Conservation (phyloP, 2,329 filamentous ascomycete genomes). For the Mariannaea elegans region DNA sequence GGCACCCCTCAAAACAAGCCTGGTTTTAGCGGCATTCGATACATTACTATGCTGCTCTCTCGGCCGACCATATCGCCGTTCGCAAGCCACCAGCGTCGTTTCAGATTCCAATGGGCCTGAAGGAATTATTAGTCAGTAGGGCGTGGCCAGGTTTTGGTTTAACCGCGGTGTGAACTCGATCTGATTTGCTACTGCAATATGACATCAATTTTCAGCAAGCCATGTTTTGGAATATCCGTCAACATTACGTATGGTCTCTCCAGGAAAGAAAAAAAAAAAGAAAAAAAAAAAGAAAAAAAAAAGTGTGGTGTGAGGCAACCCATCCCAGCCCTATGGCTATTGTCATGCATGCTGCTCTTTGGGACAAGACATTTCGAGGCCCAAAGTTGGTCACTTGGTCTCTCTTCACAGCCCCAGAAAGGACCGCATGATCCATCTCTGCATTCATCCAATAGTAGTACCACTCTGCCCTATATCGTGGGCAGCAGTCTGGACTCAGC, state of each 20-base stretch:
- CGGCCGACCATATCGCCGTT: slow-evolving; percentile 27
- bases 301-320: not conserved
- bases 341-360: not conserved
- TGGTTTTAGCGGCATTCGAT: not conserved
- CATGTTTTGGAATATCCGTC: not conserved
- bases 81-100: slow-evolving; percentile 8
- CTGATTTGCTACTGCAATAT: slow-evolving; percentile 7
- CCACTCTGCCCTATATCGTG: not conserved
- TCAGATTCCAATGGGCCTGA: slow-evolving; percentile 11
- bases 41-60: too few species aligned
- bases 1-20: not conserved
- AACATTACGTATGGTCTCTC: not conserved
- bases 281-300: too few species aligned
- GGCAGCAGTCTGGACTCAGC: not conserved
- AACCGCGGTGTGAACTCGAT: not conserved
- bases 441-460: not conserved
- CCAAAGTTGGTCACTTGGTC: not conserved
- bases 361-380: slow-evolving; percentile 12
- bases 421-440: slow-evolving; percentile 6
- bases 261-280: too few species aligned
- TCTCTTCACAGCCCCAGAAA: not conserved
- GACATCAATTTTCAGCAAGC: not conserved
- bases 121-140: not conserved
- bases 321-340: not conserved
- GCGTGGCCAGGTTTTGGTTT: not conserved